Evolutionary conservation across 331 rosid species (phyloP).

Genomic region (Telfairia occidentalis): DNA sequence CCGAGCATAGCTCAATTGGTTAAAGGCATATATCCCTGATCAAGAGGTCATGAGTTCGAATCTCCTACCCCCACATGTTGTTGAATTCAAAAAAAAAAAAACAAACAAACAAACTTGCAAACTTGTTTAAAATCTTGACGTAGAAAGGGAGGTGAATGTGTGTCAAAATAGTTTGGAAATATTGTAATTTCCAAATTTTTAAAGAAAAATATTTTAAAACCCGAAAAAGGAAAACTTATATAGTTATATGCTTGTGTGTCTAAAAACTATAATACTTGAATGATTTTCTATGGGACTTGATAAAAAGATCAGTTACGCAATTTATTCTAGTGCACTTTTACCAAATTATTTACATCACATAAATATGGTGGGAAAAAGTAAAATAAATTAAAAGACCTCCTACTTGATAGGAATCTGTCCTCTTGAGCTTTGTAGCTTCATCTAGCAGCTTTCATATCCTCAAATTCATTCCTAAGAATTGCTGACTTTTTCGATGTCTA

Average conservation of each 20-base stretch:
- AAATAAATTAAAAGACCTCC: neutral
- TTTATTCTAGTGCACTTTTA: neutral
- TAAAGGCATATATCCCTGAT: too few species aligned
- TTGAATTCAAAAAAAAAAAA: too few species aligned
- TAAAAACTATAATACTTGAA: neutral
- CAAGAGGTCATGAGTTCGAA: too few species aligned
- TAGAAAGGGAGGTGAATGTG: too few species aligned
- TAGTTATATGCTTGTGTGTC: neutral
- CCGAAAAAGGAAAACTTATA: neutral
- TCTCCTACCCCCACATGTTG: too few species aligned
- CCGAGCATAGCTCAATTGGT: too few species aligned
- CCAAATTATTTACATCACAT: neutral
- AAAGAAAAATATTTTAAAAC: neutral
- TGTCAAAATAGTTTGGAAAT: too few species aligned
- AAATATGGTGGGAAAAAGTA: neutral
- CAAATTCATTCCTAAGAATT: neutral
- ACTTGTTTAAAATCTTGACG: neutral
- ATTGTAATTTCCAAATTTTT: too few species aligned
- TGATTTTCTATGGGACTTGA: neutral
- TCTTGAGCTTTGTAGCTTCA: neutral
- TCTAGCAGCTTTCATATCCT: neutral
- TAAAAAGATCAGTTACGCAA: neutral
- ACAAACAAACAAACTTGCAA: too few species aligned
- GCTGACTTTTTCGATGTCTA: neutral
- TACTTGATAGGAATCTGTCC: conserved; percentile 1